Conservation (phyloP, 306 rosid species). For the Vigna mungo region DNA sequence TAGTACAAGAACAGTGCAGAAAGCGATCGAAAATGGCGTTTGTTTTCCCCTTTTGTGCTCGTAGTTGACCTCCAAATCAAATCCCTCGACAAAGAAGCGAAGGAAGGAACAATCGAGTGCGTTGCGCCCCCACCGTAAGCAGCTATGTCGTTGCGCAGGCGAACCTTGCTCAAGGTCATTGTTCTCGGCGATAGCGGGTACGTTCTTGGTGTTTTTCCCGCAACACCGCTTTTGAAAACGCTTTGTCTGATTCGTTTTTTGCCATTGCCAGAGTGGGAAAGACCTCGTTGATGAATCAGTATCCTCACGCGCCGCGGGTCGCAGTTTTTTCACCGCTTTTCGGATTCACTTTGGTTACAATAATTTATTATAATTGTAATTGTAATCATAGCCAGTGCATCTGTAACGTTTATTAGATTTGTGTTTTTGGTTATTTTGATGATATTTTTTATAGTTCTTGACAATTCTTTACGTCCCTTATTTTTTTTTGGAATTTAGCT, state of each 20-base stretch:
- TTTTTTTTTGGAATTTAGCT: conserved; percentile 27
- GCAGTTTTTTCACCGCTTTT: not conserved
- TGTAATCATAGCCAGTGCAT: not conserved
- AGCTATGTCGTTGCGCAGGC: conserved; percentile 85
- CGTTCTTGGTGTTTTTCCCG: conserved; percentile 49
- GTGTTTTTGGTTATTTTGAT: conserved; percentile 19
- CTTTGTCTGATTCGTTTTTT: conserved; percentile 19
- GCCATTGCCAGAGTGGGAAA: conserved; percentile 82
- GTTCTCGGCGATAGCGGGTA: conserved; percentile 99
- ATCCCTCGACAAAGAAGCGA: conserved; percentile 1
- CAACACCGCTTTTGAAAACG: conserved; percentile 2
- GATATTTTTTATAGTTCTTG: not conserved
- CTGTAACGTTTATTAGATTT: conserved; percentile 23
- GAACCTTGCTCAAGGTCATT: conserved; percentile 98
- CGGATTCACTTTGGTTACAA: not conserved
- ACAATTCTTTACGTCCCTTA: not conserved
- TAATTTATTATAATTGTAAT: not conserved
- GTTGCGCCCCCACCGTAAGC: conserved; percentile 37
- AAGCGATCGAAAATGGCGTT: conserved; percentile 61
- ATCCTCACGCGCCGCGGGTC: conserved; percentile 57
- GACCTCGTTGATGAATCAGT: conserved; percentile 98
- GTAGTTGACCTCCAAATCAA: conserved; percentile 27
- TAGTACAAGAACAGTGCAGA: conserved; percentile 11
- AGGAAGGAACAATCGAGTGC: conserved; percentile 1
- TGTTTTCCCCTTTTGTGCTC: conserved; percentile 42